Conservation (phyloP, 1,284 basidiomycete species). For the Abortiporus biennis region DNA sequence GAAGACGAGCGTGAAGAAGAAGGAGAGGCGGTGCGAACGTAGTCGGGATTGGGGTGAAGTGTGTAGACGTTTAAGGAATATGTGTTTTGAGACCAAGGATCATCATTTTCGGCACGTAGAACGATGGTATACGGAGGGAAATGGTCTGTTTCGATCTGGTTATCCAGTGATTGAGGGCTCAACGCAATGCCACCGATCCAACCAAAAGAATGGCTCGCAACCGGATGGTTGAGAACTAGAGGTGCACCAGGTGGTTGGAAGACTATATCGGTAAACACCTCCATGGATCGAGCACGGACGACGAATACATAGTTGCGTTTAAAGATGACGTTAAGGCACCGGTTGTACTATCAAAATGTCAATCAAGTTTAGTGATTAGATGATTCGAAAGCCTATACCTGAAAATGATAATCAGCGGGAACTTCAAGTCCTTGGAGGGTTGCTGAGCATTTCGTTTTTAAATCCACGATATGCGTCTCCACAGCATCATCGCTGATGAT, state of each 20-base stretch:
- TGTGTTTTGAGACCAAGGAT: conserved; percentile 49
- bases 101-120: conserved; percentile 46
- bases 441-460: conserved; percentile 39
- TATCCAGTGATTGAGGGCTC: conserved; percentile 11
- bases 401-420: conserved; percentile 25
- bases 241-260: conserved; percentile 19
- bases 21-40: no score
- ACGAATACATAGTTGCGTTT: conserved; percentile 42
- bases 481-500: conserved; percentile 45
- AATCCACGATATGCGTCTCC: conserved; percentile 47
- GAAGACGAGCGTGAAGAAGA: background rate
- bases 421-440: conserved; percentile 34
- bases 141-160: conserved; percentile 1
- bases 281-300: conserved; percentile 48
- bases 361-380: conserved; percentile 7
- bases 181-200: conserved; percentile 53
- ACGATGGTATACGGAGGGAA: conserved; percentile 30
- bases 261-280: conserved; percentile 42
- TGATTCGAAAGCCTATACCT: conserved; percentile 30
- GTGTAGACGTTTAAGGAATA: conserved; percentile 43
- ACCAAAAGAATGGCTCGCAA: conserved; percentile 46
- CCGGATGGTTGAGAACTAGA: conserved; percentile 24
- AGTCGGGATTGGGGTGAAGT: conserved; percentile 25
- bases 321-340: conserved; percentile 47
- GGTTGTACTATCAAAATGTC: conserved; percentile 30